Percentiles rank a stretch among this genome's conserved stretches.
These are phyloP conservation scores for Trichosanthes cucumerina DNA, from an alignment of 306 rosid genomes.

Conservation along the genomic window DNA sequence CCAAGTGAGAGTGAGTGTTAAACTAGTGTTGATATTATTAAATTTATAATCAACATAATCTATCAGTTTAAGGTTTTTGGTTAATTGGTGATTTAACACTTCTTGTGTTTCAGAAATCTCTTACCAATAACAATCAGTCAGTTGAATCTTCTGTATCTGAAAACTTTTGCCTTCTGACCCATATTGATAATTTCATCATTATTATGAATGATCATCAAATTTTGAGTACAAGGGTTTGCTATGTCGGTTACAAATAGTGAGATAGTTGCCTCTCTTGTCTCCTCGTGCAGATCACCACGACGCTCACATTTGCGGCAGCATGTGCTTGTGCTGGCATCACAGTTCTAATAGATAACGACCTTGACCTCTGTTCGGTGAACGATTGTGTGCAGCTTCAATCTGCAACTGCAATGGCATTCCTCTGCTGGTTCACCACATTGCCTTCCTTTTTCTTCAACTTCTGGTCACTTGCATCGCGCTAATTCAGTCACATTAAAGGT, in stretches of 20 bases:
- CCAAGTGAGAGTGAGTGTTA: too few species aligned
- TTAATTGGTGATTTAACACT: too few species aligned
- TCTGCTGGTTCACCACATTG: slow-evolving; percentile 68
- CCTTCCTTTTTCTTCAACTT: slow-evolving; percentile 78
- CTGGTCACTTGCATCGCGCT: slow-evolving; percentile 27
- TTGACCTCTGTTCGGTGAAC: slow-evolving; percentile 42
- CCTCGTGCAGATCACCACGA: slow-evolving; percentile 58
- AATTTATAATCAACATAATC: too few species aligned
- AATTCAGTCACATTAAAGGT: neutral
- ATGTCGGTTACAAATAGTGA: neutral
- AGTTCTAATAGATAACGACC: slow-evolving; percentile 80
- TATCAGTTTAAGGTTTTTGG: too few species aligned
- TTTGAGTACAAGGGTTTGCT: neutral
- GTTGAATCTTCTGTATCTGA: neutral
- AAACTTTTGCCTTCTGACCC: neutral
- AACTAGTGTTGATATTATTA: too few species aligned
- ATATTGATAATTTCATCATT: neutral
- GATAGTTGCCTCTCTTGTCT: neutral
- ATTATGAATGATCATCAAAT: neutral
- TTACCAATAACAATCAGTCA: neutral
- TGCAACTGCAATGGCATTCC: slow-evolving; percentile 84
- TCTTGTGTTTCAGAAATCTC: neutral
- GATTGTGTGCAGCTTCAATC: slow-evolving; percentile 74
- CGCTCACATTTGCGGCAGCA: slow-evolving; percentile 84
- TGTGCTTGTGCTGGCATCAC: slow-evolving; percentile 97